phyloP scores from a whole-genome alignment of 345 rosid genomes.

The Clausena lansium region DNA sequence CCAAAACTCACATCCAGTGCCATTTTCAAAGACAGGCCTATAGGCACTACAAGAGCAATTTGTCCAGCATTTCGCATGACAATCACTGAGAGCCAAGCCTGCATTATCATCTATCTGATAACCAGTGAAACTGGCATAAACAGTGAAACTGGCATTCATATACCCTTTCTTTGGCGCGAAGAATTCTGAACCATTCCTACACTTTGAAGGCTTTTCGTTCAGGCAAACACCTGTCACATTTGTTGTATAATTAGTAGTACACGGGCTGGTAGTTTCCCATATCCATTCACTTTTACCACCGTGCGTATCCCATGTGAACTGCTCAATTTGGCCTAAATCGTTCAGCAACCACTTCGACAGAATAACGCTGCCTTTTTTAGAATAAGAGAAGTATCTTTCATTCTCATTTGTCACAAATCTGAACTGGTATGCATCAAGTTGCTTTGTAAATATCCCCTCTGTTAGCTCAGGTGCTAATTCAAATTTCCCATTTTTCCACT shows the following conservation, averaged over 20 bases:
- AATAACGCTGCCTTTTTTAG: slow-evolving; percentile 27
- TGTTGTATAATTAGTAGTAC: slow-evolving; percentile 29
- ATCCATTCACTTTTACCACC: slow-evolving; percentile 14
- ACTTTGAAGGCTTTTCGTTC: slow-evolving; percentile 38
- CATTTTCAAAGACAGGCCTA: slow-evolving; percentile 23
- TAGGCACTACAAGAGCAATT: slow-evolving; percentile 59
- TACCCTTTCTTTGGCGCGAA: slow-evolving; percentile 50
- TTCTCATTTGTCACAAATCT: slow-evolving; percentile 33
- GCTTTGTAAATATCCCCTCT: not conserved
- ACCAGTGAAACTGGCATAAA: not conserved
- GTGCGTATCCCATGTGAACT: slow-evolving; percentile 24
- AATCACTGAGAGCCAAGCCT: slow-evolving; percentile 45
- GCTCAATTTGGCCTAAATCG: slow-evolving; percentile 48
- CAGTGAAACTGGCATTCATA: slow-evolving; percentile 10
- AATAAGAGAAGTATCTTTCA: slow-evolving; percentile 50
- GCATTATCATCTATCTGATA: slow-evolving; percentile 20
- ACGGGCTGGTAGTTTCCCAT: slow-evolving; percentile 30
- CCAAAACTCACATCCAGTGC: slow-evolving; percentile 53
- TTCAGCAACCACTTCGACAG: slow-evolving; percentile 43
- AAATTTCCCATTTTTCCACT: slow-evolving; percentile 42
- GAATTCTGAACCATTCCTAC: slow-evolving; percentile 44
- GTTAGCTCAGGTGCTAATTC: slow-evolving; percentile 35
- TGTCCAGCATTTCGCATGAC: slow-evolving; percentile 59
- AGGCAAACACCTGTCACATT: slow-evolving; percentile 46
- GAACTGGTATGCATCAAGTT: slow-evolving; percentile 33